Evolutionary conservation across 1,139 yeast genomes (phyloP).

Genomic region (Arxiozyma slooffiae): DNA sequence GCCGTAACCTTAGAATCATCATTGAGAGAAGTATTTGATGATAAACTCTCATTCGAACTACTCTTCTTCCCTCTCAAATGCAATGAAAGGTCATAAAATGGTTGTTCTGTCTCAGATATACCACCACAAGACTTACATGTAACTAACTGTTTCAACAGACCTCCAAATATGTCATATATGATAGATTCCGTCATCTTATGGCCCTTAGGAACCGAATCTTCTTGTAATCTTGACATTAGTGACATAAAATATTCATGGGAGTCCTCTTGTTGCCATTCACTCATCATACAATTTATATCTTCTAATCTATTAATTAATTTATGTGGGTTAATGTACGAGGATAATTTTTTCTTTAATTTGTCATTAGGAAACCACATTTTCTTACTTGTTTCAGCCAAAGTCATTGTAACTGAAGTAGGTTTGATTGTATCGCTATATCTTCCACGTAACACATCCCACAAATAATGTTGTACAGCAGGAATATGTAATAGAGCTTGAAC

Average conservation of each 20-base stretch:
- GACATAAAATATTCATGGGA: slow-evolving; percentile 96
- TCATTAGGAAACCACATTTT: slow-evolving; percentile 52
- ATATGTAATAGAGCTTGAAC: slow-evolving; percentile 82
- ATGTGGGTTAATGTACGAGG: slow-evolving; percentile 58
- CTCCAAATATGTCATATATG: slow-evolving; percentile 89
- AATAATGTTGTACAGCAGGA: slow-evolving; percentile 82
- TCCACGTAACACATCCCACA: slow-evolving; percentile 52
- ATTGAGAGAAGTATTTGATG: slow-evolving; percentile 2
- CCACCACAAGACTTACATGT: slow-evolving; percentile 73
- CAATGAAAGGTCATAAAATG: slow-evolving; percentile 82
- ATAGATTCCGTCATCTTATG: slow-evolving; percentile 70
- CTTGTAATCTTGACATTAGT: slow-evolving; percentile 75
- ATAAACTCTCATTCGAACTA: slow-evolving; percentile 22
- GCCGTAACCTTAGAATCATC: neutral
- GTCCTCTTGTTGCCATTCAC: slow-evolving; percentile 96
- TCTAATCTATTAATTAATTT: slow-evolving; percentile 61
- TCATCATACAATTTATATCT: slow-evolving; percentile 92
- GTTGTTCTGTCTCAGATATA: slow-evolving; percentile 84
- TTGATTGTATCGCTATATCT: slow-evolving; percentile 40
- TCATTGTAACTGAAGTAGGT: slow-evolving; percentile 55
- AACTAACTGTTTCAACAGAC: slow-evolving; percentile 72
- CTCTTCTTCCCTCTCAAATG: slow-evolving; percentile 47
- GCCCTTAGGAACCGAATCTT: slow-evolving; percentile 86
- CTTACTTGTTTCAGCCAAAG: slow-evolving; percentile 60
- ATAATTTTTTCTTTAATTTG: slow-evolving; percentile 29